A percentile compares a stretch with the other conserved stretches of the same genome.
Evolutionary conservation across 2,329 filamentous ascomycete genomes (phyloP).

Genomic region (Ciborinia camelliae): DNA sequence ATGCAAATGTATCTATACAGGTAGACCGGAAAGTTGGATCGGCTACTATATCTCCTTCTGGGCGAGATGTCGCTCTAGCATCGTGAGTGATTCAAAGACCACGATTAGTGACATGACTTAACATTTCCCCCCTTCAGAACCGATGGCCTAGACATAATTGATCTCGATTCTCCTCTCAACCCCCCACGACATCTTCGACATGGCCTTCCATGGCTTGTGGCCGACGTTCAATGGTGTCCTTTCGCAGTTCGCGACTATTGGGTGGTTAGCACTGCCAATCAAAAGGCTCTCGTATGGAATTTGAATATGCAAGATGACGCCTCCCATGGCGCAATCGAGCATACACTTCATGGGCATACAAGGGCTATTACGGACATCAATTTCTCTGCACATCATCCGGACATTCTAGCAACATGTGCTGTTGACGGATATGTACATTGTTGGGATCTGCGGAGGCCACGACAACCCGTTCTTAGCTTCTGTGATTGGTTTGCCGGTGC

Average conservation of each 20-base stretch:
- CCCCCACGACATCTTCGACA: constrained; percentile 82
- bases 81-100: constrained; percentile 47
- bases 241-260: constrained; percentile 87
- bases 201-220: constrained; percentile 88
- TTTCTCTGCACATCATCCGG: constrained; percentile 89
- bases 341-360: constrained; percentile 80
- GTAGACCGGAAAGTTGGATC: constrained; percentile 74
- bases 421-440: constrained; percentile 91
- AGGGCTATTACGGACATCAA: constrained; percentile 95
- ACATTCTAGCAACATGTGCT: constrained; percentile 83
- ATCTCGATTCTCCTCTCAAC: constrained; percentile 84
- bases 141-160: constrained; percentile 85
- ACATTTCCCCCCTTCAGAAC: constrained; percentile 42
- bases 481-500: constrained; percentile 93
- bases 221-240: constrained; percentile 95
- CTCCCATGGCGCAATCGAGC: constrained; percentile 68
- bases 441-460: constrained; percentile 79
- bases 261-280: constrained; percentile 92
- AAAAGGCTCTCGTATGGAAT: constrained; percentile 93
- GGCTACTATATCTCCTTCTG: constrained; percentile 87
- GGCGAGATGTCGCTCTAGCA: constrained; percentile 84
- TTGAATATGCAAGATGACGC: constrained; percentile 70
- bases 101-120: not conserved
- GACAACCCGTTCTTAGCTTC: constrained; percentile 72
- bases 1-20: constrained; percentile 77